Conservation (phyloP, 2,329 filamentous ascomycete genomes). For the Venturia pyrina region DNA sequence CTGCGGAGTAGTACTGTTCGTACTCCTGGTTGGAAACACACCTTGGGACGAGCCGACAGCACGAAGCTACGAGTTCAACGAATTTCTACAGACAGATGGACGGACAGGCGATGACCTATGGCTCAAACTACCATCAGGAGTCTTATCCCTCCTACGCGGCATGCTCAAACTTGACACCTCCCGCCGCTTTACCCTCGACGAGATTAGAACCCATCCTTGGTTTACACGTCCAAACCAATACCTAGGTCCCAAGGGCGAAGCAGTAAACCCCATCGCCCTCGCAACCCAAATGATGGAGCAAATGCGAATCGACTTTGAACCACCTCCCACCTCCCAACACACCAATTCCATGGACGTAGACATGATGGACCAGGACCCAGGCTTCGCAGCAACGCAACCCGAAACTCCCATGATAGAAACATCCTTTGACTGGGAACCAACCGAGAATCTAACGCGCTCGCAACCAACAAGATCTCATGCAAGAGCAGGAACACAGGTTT, state of each 20-base stretch:
- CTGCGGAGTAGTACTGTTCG: conserved; percentile 94
- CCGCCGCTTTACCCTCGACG: conserved; percentile 73
- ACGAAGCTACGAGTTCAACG: conserved; percentile 80
- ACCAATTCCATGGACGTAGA: conserved; percentile 66
- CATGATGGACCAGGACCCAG: conserved; percentile 31
- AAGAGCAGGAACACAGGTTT: conserved; percentile 23
- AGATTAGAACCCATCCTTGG: conserved; percentile 89
- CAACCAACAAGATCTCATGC: conserved; percentile 36
- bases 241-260: conserved; percentile 61
- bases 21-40: conserved; percentile 88
- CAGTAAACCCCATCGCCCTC: conserved; percentile 69
- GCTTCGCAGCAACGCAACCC: conserved; percentile 74
- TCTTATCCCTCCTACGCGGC: conserved; percentile 73
- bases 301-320: conserved; percentile 77
- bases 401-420: conserved; percentile 65
- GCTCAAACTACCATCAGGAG: conserved; percentile 63
- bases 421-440: conserved; percentile 75
- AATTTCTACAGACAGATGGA: conserved; percentile 73
- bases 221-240: conserved; percentile 76
- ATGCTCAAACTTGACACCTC: conserved; percentile 78
- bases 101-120: conserved; percentile 78
- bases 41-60: conserved; percentile 91
- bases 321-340: conserved; percentile 44
- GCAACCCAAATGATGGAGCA: conserved; percentile 94
- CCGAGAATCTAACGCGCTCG: conserved; percentile 37